Conservation (phyloP, 2,329 filamentous ascomycete genomes). For the Penicillium sp. region DNA sequence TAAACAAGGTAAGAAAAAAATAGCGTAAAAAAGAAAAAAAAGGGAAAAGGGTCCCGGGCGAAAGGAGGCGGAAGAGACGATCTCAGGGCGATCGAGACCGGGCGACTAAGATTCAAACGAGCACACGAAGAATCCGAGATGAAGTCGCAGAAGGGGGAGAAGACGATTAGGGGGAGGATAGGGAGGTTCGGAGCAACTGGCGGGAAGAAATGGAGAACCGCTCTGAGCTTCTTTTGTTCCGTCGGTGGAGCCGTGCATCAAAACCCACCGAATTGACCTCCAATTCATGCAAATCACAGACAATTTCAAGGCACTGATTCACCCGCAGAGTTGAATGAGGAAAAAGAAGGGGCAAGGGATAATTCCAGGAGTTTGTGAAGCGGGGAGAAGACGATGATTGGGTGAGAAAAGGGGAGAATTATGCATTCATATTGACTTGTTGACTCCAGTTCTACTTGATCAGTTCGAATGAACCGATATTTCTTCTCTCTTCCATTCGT, state of each 20-base stretch:
- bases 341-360: conserved; percentile 11
- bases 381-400: conserved; percentile 11
- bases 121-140: neutral
- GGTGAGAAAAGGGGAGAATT: neutral
- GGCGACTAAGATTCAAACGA: neutral
- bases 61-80: neutral
- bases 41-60: neutral
- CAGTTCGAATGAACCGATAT: no score
- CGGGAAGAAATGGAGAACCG: conserved; percentile 7
- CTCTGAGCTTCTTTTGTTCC: conserved; percentile 10
- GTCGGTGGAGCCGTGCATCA: conserved; percentile 4
- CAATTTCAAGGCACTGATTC: neutral
- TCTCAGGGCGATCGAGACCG: neutral
- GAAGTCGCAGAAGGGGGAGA: neutral
- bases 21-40: conserved; percentile 9
- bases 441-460: no score
- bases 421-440: neutral
- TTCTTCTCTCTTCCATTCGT: no score
- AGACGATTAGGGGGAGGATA: conserved; percentile 1
- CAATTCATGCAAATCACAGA: no score
- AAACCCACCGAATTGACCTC: neutral
- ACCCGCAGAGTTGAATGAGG: no score
- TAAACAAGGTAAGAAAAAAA: conserved; percentile 12
- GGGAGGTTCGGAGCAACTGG: conserved; percentile 4
- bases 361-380: no score